A percentile compares a stretch with the other conserved stretches of the same genome.
These are phyloP conservation scores for Capsicum pubescens DNA, from an alignment of 257 asterid species.

Conservation along the genomic window DNA sequence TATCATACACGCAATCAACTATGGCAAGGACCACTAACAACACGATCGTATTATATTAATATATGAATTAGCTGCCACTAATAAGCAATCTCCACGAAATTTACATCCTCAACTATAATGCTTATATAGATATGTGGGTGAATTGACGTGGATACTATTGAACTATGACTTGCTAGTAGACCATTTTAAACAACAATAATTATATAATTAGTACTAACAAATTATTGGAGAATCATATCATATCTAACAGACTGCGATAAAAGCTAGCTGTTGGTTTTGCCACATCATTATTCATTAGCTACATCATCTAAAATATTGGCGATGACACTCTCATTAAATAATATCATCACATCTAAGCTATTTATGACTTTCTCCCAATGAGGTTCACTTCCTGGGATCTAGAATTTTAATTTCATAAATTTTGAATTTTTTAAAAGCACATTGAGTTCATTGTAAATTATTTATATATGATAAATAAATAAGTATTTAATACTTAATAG, in stretches of 20 bases:
- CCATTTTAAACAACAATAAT: not conserved
- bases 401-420: too few species aligned
- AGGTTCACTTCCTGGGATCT: too few species aligned
- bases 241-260: not conserved
- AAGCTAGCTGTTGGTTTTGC: not conserved
- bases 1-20: slow-evolving; percentile 8
- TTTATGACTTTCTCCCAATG: too few species aligned
- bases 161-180: not conserved
- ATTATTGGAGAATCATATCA: slow-evolving; percentile 2
- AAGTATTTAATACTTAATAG: too few species aligned
- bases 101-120: not conserved
- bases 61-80: not conserved
- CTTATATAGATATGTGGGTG: not conserved
- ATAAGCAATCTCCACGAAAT: not conserved
- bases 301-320: not conserved
- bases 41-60: not conserved
- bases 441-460: too few species aligned
- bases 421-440: too few species aligned
- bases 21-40: slow-evolving; percentile 16
- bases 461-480: too few species aligned
- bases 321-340: not conserved
- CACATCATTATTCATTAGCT: not conserved
- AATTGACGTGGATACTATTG: not conserved
- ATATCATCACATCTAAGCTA: not conserved
- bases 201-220: slow-evolving; percentile 11